phyloP scores from a whole-genome alignment of 305 asterid species.

The Fraxinus latifolia region DNA sequence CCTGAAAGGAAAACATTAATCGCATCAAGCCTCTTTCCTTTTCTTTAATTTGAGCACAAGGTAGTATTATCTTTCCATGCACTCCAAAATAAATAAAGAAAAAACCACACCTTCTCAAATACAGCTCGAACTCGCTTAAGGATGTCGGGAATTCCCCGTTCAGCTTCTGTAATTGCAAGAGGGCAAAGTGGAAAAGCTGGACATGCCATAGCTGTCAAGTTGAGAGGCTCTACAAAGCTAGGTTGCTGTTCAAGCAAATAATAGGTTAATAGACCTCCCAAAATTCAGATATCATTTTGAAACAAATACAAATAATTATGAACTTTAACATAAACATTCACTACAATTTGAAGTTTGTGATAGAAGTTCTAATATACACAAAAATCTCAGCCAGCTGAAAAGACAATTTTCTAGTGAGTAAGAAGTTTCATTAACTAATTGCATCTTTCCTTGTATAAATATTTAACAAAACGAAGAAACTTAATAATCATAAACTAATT shows the following conservation, averaged over 20 bases:
- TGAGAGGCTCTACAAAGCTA: conserved; percentile 84
- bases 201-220: conserved; percentile 92
- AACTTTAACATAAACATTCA: background rate
- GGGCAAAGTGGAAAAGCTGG: conserved; percentile 96
- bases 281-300: conserved; percentile 14
- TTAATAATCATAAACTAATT: background rate
- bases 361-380: background rate
- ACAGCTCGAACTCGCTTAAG: conserved; percentile 84
- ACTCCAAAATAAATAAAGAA: background rate
- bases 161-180: conserved; percentile 93
- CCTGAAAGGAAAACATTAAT: conserved; percentile 43
- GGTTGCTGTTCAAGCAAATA: conserved; percentile 62
- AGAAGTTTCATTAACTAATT: background rate
- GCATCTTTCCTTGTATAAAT: background rate
- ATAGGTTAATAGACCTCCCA: conserved; percentile 19
- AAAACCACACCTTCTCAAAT: conserved; percentile 62
- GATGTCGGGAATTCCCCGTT: conserved; percentile 87
- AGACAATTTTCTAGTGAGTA: background rate
- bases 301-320: background rate
- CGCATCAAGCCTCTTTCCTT: conserved; percentile 1
- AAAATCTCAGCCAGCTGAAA: background rate
- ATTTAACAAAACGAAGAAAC: background rate
- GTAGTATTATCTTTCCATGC: background rate
- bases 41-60: background rate
- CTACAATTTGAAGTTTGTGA: background rate